phyloP scores from a whole-genome alignment of 2,329 filamentous ascomycete genomes.

The Cercospora zeina region DNA sequence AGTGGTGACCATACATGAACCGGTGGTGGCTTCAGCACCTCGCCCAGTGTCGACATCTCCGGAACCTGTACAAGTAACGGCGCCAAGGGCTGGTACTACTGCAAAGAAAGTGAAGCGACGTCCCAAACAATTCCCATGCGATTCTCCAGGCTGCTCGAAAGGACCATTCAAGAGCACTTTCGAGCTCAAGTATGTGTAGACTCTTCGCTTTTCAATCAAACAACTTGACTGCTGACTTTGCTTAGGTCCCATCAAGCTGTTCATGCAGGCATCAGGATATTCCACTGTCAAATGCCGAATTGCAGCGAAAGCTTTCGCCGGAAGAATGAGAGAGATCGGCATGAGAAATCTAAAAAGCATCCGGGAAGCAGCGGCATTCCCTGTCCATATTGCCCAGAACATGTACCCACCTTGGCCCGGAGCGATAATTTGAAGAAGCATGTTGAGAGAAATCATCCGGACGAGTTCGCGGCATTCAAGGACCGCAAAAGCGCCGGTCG shows the following conservation, averaged over 20 bases:
- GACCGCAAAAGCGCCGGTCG: background rate
- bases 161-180: background rate
- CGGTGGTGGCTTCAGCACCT: background rate
- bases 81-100: background rate
- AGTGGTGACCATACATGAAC: background rate
- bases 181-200: background rate
- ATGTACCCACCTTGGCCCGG: background rate
- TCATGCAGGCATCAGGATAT: background rate
- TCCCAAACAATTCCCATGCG: background rate
- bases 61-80: background rate
- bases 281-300: background rate
- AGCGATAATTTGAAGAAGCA: background rate
- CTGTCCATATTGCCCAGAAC: background rate
- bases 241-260: background rate
- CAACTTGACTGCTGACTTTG: background rate
- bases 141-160: background rate
- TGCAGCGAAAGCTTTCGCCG: background rate
- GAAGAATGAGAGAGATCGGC: background rate
- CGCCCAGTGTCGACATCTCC: background rate
- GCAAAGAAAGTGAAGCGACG: background rate
- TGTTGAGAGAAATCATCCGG: background rate
- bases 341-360: background rate
- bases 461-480: background rate
- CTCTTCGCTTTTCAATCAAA: background rate
- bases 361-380: background rate